Percentiles rank a stretch among this genome's conserved stretches.
Evolutionary conservation across 306 rosid species (phyloP).

Genomic region (Castanopsis chinensis): DNA sequence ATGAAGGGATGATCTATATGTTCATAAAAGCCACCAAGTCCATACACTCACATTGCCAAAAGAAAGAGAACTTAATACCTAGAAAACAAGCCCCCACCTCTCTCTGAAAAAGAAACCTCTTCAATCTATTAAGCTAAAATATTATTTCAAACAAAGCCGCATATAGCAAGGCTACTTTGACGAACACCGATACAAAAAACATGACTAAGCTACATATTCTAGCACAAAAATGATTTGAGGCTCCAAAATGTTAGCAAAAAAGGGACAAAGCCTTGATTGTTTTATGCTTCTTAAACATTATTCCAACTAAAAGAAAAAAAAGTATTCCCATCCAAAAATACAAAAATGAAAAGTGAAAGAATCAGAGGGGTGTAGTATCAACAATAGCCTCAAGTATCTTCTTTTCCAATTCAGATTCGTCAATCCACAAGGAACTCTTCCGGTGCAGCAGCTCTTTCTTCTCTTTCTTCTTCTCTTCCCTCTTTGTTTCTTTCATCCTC

Average conservation of each 20-base stretch:
- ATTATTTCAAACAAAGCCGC: neutral
- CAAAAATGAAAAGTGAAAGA: neutral
- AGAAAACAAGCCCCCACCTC: too few species aligned
- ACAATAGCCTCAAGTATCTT: conserved; percentile 27
- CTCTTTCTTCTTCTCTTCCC: conserved; percentile 41
- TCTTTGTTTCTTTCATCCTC: conserved; percentile 39
- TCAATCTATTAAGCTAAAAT: too few species aligned
- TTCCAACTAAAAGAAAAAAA: neutral
- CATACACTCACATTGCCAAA: neutral
- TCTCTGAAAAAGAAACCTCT: too few species aligned
- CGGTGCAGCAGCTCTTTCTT: conserved; percentile 38
- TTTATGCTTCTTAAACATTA: too few species aligned
- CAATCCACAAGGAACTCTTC: conserved; percentile 48
- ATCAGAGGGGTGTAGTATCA: conserved; percentile 29
- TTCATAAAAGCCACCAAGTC: neutral
- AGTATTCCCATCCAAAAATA: neutral
- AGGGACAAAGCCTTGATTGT: too few species aligned
- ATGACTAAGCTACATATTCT: neutral
- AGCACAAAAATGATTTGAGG: neutral
- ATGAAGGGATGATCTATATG: neutral
- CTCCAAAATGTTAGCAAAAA: neutral
- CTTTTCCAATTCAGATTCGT: conserved; percentile 29
- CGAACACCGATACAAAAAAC: neutral
- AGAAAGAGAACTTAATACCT: too few species aligned
- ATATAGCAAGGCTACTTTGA: neutral